Base-by-base conservation (phyloP, 2,329 filamentous ascomycete species). In the Colletotrichum sp. region DNA sequence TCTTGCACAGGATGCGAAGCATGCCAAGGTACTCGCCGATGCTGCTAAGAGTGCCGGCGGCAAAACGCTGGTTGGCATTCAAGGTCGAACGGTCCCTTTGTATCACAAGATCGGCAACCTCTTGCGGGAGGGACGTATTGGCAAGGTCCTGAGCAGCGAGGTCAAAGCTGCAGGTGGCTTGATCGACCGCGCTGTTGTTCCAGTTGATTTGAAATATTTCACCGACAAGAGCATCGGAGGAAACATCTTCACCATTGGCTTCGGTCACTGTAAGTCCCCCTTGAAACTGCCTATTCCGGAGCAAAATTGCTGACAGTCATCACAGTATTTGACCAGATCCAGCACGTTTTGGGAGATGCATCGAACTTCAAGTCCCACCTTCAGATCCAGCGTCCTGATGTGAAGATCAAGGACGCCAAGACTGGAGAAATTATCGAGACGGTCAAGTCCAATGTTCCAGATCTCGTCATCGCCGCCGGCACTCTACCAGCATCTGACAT, bases 101-200 rank as follows among this genome's bases (percentile, higher is more conserved):
- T 79, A 88, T 4, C 75, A 82, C 2, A 89, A 87, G 78, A 36
- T 92, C 5, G 85, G 83, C 32, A 82, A 87, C 15, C 52, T 91
- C 2, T 66, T 93, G 8, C 80, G 79, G 1, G 80, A 83, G 0
- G 89, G 88, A 0, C 81, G 80, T 5, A 86, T 93, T 34, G 91
- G 91, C 0, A 88, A 86, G 55, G 83, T 92, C 1, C 78, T 92
- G 24, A 91, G 89, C 72, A 88, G 85, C 10, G 88, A 90, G 43
- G 77, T 88, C 10, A 82, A 80, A 32, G 85, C 82, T 1, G 48
- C 71, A 6, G 71, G 71, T 1, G 66, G 71, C 0, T 83, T 80
- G 56, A 87, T 85, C 0, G 86, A 85, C 4, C 79, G 87, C 5
- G 82, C 84, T 2, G 72, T 73, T 0, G 3, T 88, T 5, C 78